Evolutionary conservation across 164 flowering plant genomes (phyloP), one percentile per base, ranked within the genome.

Genomic region (Liquidambar formosana): DNA sequence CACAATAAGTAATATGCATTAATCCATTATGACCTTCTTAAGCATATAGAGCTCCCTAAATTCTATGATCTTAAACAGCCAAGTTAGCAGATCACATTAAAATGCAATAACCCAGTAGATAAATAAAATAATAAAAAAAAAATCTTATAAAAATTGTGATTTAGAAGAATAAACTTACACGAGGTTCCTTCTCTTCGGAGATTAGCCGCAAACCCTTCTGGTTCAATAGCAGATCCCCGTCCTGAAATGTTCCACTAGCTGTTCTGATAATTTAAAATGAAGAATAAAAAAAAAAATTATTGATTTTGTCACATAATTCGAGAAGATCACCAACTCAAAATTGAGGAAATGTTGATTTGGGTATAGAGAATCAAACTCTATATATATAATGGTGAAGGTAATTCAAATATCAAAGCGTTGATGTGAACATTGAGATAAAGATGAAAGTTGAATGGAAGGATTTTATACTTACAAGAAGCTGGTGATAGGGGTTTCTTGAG

Each of bases 201-300:
- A 84, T 80, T 26, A 91, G 83, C 16, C 97, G 81, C 76, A 96
- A 53, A 1, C 99, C 99, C 71, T 84, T 96, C 84, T 85, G 92
- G 65, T 96, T 96, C 64, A 96, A 81, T 14, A 89, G 86, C 69
- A 96, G 80, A 88, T 92, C 98, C 8, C 99, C 99, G 56, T 96
- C 98, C 51, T 91, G 97, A 81, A 96, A 96, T 44, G 99, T 96
- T 19, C 99, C 99, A 65, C 99, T 96, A 0, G 98, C 95, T 21
- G 98, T 90, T 86, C 99, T 93, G 80, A 57, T 28, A 67, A 65
- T 41, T 65, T n/a, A n/a, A n/a, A n/a, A n/a, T n/a, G n/a, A n/a
- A n/a, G n/a, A n/a, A n/a, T n/a, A n/a, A n/a, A n/a, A n/a, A n/a
- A n/a, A 26, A 45, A 27, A 68, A 26, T 1, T 22, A 12, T 16